Evolutionary conservation across 2,329 filamentous ascomycete species (phyloP).

Genomic region (Ambrosiella beaveri): DNA sequence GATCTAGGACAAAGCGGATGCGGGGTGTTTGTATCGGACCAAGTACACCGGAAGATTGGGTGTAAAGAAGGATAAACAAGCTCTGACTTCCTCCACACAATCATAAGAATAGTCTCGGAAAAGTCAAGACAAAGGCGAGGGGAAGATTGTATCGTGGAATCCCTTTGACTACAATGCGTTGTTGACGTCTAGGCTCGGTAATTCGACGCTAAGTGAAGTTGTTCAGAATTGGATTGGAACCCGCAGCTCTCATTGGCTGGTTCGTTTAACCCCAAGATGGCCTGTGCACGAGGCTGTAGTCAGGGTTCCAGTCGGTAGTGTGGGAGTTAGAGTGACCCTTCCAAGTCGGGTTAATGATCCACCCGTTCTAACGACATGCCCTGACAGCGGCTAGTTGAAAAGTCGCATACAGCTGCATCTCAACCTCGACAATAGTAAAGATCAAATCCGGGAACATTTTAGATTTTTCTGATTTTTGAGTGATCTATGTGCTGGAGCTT

Average conservation of each 20-base stretch:
- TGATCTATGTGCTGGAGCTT: background rate
- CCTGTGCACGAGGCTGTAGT: slow-evolving; percentile 8
- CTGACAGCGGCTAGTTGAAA: background rate
- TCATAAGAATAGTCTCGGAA: too few species aligned
- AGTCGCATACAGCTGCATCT: too few species aligned
- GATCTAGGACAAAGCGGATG: too few species aligned
- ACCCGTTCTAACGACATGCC: background rate
- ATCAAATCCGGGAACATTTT: too few species aligned
- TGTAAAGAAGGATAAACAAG: too few species aligned
- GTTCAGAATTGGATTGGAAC: background rate
- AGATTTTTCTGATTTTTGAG: too few species aligned
- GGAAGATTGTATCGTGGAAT: too few species aligned
- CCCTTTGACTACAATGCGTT: background rate
- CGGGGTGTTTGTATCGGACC: too few species aligned
- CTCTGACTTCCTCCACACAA: too few species aligned
- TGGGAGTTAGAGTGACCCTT: background rate
- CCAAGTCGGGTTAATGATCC: background rate
- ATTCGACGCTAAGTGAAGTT: background rate
- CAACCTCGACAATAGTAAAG: too few species aligned
- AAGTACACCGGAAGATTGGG: too few species aligned
- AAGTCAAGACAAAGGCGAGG: too few species aligned
- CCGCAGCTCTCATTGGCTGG: slow-evolving; percentile 1
- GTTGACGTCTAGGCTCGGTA: background rate
- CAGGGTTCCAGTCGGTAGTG: background rate
- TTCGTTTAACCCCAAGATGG: background rate